Evolutionary conservation across 2,329 filamentous ascomycete genomes (phyloP).

Genomic region (Dichotomopilus funicola): DNA sequence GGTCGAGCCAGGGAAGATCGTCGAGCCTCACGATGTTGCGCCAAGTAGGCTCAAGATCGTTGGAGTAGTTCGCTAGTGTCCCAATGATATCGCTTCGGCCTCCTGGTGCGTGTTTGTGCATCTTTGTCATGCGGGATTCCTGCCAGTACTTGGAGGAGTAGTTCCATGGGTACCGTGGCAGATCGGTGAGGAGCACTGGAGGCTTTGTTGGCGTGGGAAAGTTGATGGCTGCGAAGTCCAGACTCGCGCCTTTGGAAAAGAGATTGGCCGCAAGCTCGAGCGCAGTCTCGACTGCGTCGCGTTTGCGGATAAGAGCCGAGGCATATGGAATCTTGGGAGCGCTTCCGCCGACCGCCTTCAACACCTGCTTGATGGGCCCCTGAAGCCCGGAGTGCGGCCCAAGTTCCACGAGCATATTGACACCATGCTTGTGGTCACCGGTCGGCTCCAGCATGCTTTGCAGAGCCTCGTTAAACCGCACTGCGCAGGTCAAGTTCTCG

Average conservation of each 20-base stretch:
- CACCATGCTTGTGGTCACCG: constrained; percentile 28
- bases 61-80: constrained; percentile 28
- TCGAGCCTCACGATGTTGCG: constrained; percentile 32
- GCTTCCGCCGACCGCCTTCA: constrained; percentile 20
- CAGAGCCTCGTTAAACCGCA: constrained; percentile 36
- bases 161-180: constrained; percentile 44
- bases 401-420: constrained; percentile 26
- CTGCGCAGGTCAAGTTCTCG: constrained; percentile 35
- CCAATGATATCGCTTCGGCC: constrained; percentile 33
- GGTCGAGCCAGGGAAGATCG: constrained; percentile 41
- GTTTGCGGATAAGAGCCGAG: constrained; percentile 21
- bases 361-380: constrained; percentile 26
- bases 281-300: constrained; percentile 26
- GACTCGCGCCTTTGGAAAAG: constrained; percentile 37
- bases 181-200: constrained; percentile 35
- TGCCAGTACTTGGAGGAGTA: constrained; percentile 33
- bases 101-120: constrained; percentile 30
- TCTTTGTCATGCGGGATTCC: constrained; percentile 27
- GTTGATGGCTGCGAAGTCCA: constrained; percentile 43
- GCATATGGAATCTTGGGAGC: constrained; percentile 26
- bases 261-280: constrained; percentile 38
- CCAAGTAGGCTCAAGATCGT: constrained; percentile 33
- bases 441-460: constrained; percentile 33
- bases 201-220: constrained; percentile 33
- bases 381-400: constrained; percentile 27